Conservation (phyloP, 2,329 filamentous ascomycete genomes). For the Colletotrichum echinochloae region DNA sequence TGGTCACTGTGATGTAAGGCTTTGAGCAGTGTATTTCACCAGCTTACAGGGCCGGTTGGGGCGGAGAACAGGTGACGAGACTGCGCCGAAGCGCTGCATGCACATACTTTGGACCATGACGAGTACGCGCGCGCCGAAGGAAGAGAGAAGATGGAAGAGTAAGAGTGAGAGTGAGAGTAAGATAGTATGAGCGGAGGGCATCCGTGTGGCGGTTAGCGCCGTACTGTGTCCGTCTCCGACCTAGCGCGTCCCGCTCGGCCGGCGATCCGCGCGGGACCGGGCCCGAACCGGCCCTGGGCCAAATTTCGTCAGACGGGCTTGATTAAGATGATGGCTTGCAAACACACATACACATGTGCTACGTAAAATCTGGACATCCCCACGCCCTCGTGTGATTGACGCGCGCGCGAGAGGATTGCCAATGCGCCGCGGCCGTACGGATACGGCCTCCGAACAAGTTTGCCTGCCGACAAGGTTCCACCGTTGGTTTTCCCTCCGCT, state of each 20-base stretch:
- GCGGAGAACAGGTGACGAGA: neutral
- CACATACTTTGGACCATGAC: too few relatives aligned
- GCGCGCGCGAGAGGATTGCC: constrained; percentile 32
- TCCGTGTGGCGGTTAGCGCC: constrained; percentile 29
- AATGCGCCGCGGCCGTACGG: constrained; percentile 15
- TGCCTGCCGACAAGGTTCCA: neutral
- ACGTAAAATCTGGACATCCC: neutral
- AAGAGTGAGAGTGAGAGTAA: neutral
- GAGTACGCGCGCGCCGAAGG: too few relatives aligned
- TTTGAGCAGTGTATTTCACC: too few relatives aligned
- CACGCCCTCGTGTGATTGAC: neutral
- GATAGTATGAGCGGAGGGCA: neutral
- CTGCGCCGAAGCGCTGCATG: neutral
- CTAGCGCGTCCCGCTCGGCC: constrained; percentile 15
- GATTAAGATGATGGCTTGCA: neutral
- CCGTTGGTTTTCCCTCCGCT: too few relatives aligned
- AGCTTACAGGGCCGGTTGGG: neutral
- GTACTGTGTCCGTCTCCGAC: constrained; percentile 18
- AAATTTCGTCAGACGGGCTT: constrained; percentile 22
- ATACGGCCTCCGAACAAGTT: constrained; percentile 27
- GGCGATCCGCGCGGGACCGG: constrained; percentile 9
- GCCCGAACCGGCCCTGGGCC: neutral
- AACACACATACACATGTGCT: too few relatives aligned
- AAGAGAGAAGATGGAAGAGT: too few relatives aligned
- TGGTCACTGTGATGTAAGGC: neutral